Base-by-base conservation (phyloP, 352 stramenopile genomes). In the Phytophthora pinifolia region DNA sequence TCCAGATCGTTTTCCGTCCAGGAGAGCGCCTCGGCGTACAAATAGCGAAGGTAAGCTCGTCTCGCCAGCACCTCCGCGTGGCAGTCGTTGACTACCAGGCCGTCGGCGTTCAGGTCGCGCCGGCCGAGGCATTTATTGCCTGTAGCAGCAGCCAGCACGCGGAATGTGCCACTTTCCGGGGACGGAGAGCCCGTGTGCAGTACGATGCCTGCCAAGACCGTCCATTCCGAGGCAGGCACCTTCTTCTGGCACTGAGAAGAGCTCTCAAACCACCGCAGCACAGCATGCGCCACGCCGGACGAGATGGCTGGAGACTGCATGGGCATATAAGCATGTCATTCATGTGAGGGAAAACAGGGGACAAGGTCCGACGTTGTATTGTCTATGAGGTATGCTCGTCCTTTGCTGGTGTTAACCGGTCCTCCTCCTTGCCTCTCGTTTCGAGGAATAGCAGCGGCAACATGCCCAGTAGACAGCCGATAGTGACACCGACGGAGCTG, bases 1-100 rank as follows among this genome's bases (percentile, higher is more conserved):
- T 65, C 35, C 12, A 41, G 43, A 22, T 43, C 35, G 27, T 50
- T 53, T 58, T 63, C 38, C 34, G 69, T 36, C 70, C 65, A 83
- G 1, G 56, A 27, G 4, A 83, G 52, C 15, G 86, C 78, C 58
- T 98, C 91, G 0, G 74, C 45, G 74, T 94, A 97, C 30, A 98
- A 51, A 44, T 91, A 92, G 15, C 80, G 72, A 31, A 97, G 54
- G 4, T 98, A 70, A 10, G 90, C 86, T 14, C 94, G 76, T 44
- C 88, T 72, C 4, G 88, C 79, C 30, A 98, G 59, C 30, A 97
- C 75, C 79, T 98, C 94, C 18, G 94, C 94, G 68, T 98, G 94
- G 39, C 76, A 95, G 74, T 98, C 94, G 70, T 96, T 91, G 7
- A 98, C 65, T 29, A 97, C 74, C 45, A 88, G 78, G 17, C 88